Base-by-base conservation (phyloP, 2,329 filamentous ascomycete species). In the Aspergillus puulaauensis region DNA sequence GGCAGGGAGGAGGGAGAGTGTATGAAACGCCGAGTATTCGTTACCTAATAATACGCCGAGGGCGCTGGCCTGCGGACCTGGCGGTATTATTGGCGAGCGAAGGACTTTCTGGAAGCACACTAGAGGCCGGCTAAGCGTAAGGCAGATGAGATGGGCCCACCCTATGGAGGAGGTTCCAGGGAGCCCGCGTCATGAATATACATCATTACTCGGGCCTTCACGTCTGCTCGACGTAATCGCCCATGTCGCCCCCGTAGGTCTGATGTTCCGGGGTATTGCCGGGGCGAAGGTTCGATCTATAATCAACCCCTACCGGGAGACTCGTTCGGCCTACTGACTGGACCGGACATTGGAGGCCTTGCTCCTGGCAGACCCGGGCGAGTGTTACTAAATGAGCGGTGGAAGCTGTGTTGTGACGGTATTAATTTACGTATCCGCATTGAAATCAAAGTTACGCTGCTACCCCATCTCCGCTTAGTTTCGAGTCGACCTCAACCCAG, bases 41-140 rank as follows among this genome's bases (percentile, higher is more conserved):
- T 57, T 57, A 57, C 55, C 50, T 57, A 57, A 57, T 57, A 50
- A 57, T 48, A 57, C 55, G 27, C 50, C 44, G 41, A 56, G 54
- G 27, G n/a, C 27, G 39, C 33, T 14, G 17, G 27, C 37, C n/a
- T 40, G 19, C 27, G 27, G 27, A 31, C 27, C 11, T 9, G 27
- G 27, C 27, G 27, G 27, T 31, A 31, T 31, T 31, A 31, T 31
- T 31, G 41, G 37, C n/a, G 21, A 45, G 17, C 12, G 21, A 39
- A 31, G 45, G 56, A 40, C 56, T 46, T 58, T 58, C 56, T 58
- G 50, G 56, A 58, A 58, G 56, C 40, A 45, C 57, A 49, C 60
- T 62, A 62, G 56, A 54, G 53, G 17, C 39, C 54, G 33, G 27
- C 49, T 58, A 52, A 45, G 17, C 17, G 41, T 48, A 35, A 35